Conservation (phyloP, 345 rosid genomes). For the Brassica rapa region DNA sequence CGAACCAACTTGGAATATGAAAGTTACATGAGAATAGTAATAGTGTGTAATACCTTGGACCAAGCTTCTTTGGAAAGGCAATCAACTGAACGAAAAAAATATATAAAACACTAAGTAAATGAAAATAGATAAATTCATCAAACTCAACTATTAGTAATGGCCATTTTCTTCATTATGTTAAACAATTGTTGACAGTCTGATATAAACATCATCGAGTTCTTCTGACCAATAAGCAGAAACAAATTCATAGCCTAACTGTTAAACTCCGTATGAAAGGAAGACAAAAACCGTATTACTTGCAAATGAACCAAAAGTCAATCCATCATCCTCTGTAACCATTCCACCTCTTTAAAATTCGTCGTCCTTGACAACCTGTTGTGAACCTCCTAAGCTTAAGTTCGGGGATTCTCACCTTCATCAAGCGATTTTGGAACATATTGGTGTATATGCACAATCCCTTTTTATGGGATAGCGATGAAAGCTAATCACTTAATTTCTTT, state of each 20-base stretch:
- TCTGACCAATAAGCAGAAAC: neutral
- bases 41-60: neutral
- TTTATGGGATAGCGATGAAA: neutral
- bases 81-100: neutral
- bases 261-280: neutral
- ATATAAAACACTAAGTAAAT: neutral
- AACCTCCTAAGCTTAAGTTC: neutral
- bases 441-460: neutral
- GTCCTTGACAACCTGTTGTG: neutral
- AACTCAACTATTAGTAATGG: neutral
- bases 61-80: neutral
- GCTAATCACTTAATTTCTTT: neutral
- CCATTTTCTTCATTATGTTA: neutral
- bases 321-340: neutral
- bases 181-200: neutral
- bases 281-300: neutral
- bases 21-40: neutral
- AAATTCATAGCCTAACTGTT: neutral
- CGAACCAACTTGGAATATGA: neutral
- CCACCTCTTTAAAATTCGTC: neutral
- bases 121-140: neutral
- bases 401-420: neutral
- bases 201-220: neutral
- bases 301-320: neutral
- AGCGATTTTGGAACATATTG: neutral